Evolutionary conservation across 2,329 filamentous ascomycete genomes (phyloP).

Genomic region (Cladobotryum protrusum): DNA sequence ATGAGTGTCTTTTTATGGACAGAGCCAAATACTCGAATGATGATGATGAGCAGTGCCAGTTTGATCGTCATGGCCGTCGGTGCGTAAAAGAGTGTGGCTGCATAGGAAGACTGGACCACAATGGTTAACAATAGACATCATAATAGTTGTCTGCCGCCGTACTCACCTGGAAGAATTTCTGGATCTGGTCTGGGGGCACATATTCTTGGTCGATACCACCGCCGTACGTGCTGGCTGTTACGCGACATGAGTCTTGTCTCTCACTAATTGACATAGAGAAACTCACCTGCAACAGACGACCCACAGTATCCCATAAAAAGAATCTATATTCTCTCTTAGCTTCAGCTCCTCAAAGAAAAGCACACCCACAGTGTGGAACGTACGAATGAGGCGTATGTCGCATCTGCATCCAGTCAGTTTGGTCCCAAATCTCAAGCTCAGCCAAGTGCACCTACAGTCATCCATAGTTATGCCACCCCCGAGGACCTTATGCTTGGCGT

Average conservation of each 20-base stretch:
- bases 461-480: slow-evolving; percentile 16
- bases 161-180: slow-evolving; percentile 30
- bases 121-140: neutral
- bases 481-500: slow-evolving; percentile 18
- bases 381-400: slow-evolving; percentile 17
- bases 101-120: slow-evolving; percentile 31
- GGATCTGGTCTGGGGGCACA: slow-evolving; percentile 22
- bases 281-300: slow-evolving; percentile 19
- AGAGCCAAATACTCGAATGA: slow-evolving; percentile 35
- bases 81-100: slow-evolving; percentile 38
- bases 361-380: neutral
- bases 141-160: too few relatives aligned
- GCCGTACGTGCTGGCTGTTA: slow-evolving; percentile 23
- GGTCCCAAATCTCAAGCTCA: neutral
- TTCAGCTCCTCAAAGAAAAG: neutral
- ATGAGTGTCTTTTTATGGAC: slow-evolving; percentile 33
- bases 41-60: slow-evolving; percentile 37
- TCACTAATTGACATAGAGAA: neutral
- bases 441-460: slow-evolving; percentile 22
- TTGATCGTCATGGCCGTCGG: slow-evolving; percentile 39
- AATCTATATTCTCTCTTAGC: slow-evolving; percentile 13
- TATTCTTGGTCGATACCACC: slow-evolving; percentile 31
- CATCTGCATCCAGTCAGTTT: slow-evolving; percentile 10
- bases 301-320: slow-evolving; percentile 24
- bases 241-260: neutral